phyloP scores from a whole-genome alignment of 345 rosid species.

The Syzygium aqueum region DNA sequence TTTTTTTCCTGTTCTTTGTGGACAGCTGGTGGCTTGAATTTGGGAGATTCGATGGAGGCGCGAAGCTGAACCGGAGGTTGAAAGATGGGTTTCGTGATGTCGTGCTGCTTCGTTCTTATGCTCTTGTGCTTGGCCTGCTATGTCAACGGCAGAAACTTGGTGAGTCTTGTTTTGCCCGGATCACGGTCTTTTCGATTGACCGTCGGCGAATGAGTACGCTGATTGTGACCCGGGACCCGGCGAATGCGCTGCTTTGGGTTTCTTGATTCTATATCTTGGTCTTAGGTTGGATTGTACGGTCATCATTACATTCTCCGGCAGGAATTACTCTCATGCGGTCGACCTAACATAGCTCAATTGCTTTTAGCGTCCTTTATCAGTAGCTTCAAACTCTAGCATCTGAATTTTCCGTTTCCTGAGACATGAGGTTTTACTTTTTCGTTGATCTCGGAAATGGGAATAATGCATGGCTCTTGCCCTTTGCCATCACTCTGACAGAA shows the following conservation, averaged over 20 bases:
- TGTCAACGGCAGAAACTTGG: neutral
- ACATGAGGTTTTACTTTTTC: neutral
- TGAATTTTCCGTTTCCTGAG: neutral
- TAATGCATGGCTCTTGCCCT: neutral
- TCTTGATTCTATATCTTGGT: neutral
- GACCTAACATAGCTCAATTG: neutral
- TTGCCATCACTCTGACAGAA: neutral
- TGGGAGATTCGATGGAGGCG: neutral
- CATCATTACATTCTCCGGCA: neutral
- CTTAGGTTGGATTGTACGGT: neutral
- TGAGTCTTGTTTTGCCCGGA: neutral
- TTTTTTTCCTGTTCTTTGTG: neutral
- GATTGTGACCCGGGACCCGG: too few relatives aligned
- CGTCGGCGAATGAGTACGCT: neutral
- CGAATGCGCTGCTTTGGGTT: too few relatives aligned
- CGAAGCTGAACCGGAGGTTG: neutral
- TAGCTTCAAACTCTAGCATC: neutral
- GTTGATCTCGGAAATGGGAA: neutral
- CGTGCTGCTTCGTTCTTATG: neutral
- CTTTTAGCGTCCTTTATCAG: neutral
- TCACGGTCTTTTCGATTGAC: neutral
- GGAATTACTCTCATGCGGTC: neutral
- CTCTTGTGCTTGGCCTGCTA: neutral
- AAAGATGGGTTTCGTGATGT: neutral
- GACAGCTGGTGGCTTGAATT: neutral